phyloP scores from a whole-genome alignment of 225 moss, liverwort and hornwort species.

The Pleurozium schreberi region DNA sequence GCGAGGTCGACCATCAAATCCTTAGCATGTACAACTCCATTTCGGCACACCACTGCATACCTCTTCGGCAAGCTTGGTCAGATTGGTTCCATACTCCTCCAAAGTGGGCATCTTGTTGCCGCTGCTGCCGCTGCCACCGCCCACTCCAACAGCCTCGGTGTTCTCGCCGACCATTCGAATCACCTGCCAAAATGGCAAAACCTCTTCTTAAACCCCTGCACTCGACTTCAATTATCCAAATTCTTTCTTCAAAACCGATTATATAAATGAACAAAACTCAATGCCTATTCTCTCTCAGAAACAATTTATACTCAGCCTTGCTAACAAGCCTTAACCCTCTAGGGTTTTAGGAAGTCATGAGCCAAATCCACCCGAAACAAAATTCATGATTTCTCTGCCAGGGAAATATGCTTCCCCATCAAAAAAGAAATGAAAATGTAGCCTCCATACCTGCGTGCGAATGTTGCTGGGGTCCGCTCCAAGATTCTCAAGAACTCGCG shows the following conservation, averaged over 20 bases:
- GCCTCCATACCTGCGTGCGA: slow-evolving; percentile 53
- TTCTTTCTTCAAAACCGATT: too few relatives aligned
- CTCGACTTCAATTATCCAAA: not conserved
- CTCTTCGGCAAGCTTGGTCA: slow-evolving; percentile 89
- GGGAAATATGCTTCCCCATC: not conserved
- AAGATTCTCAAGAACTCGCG: slow-evolving; percentile 77
- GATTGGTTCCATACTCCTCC: slow-evolving; percentile 83
- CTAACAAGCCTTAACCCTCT: not conserved
- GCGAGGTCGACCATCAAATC: not conserved
- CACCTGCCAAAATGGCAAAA: slow-evolving; percentile 26
- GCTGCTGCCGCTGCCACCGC: slow-evolving; percentile 73
- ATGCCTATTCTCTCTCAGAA: not conserved
- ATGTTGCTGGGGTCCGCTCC: slow-evolving; percentile 88
- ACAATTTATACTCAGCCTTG: not conserved
- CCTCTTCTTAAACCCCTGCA: not conserved
- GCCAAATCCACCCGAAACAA: too few relatives aligned
- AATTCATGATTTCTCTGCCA: not conserved
- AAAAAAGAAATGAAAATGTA: not conserved
- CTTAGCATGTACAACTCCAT: not conserved
- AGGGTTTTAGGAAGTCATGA: not conserved
- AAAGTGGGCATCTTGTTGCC: slow-evolving; percentile 87
- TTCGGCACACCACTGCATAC: slow-evolving; percentile 10
- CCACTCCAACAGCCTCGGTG: slow-evolving; percentile 76
- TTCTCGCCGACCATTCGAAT: slow-evolving; percentile 91
- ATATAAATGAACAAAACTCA: too few relatives aligned